phyloP scores from a whole-genome alignment of 2,329 filamentous ascomycete genomes.

The Colletotrichum noveboracense region DNA sequence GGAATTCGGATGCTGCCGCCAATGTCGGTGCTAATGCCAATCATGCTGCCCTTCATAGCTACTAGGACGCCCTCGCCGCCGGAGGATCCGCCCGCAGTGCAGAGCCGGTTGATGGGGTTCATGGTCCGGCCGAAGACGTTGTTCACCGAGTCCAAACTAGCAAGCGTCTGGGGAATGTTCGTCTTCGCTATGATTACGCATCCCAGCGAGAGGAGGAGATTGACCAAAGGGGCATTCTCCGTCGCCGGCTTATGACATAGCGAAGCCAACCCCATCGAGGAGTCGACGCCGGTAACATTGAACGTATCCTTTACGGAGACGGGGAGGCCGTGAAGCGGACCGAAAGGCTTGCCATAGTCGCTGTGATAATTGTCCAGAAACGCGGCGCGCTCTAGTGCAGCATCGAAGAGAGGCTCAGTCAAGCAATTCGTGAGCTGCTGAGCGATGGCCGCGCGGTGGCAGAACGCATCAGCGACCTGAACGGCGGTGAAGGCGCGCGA shows the following conservation, averaged over 20 bases:
- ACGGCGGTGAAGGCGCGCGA: neutral
- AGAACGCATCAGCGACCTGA: constrained; percentile 2
- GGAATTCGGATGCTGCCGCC: constrained; percentile 18
- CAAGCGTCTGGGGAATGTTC: constrained; percentile 32
- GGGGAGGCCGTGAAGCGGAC: constrained; percentile 68
- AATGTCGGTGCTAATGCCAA: constrained; percentile 13
- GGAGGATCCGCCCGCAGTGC: constrained; percentile 12
- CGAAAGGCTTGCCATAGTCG: constrained; percentile 47
- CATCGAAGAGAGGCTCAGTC: constrained; percentile 56
- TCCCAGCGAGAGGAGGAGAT: constrained; percentile 33
- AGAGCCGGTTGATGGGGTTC: constrained; percentile 15
- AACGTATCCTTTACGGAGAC: constrained; percentile 56
- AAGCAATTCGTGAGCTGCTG: constrained; percentile 63
- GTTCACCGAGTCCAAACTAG: constrained; percentile 20
- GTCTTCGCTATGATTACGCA: constrained; percentile 26
- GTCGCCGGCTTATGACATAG: constrained; percentile 35
- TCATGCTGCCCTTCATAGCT: constrained; percentile 6
- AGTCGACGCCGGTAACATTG: constrained; percentile 49
- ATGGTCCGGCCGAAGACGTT: constrained; percentile 17
- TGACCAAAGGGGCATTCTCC: constrained; percentile 32
- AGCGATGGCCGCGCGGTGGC: constrained; percentile 40
- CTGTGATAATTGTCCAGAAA: constrained; percentile 51
- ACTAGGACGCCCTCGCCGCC: constrained; percentile 16
- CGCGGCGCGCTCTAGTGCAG: constrained; percentile 52
- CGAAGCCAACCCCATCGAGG: constrained; percentile 40